These are phyloP conservation scores for Eucalyptus camaldulensis DNA, from an alignment of 345 rosid genomes.

Conservation along the genomic window DNA sequence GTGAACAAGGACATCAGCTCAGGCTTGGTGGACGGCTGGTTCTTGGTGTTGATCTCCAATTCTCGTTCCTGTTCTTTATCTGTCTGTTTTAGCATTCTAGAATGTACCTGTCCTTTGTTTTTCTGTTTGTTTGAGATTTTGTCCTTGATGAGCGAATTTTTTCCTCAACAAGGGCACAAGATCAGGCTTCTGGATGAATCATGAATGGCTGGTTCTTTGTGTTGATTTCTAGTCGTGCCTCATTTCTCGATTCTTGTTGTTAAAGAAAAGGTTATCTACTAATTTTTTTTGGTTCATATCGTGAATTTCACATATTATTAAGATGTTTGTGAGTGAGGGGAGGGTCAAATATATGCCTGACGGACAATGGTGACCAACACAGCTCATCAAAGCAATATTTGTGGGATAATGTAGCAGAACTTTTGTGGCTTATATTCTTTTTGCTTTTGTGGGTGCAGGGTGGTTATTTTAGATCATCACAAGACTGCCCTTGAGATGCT, in stretches of 20 bases:
- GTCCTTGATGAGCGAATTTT: background rate
- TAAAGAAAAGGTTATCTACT: background rate
- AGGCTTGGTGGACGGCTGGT: background rate
- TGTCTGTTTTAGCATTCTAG: background rate
- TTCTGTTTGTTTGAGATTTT: background rate
- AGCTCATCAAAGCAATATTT: background rate
- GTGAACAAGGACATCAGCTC: background rate
- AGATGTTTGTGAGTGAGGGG: background rate
- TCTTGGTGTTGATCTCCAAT: background rate
- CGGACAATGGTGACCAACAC: background rate
- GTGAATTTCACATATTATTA: background rate
- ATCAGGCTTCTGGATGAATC: background rate
- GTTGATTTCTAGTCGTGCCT: background rate
- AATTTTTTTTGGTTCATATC: background rate
- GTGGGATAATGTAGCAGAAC: background rate
- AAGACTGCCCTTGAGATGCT: slow-evolving; percentile 50
- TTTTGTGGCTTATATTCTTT: background rate
- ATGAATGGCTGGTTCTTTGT: background rate
- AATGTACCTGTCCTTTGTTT: background rate
- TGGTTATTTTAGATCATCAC: slow-evolving; percentile 58
- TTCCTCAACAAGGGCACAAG: background rate
- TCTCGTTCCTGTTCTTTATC: background rate
- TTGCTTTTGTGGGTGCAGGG: slow-evolving; percentile 2
- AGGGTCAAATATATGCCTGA: background rate
- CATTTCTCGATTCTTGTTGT: background rate